These are phyloP conservation scores for Antitrichia curtipendula DNA, from an alignment of 225 moss, liverwort and hornwort genomes.

Conservation along the genomic window DNA sequence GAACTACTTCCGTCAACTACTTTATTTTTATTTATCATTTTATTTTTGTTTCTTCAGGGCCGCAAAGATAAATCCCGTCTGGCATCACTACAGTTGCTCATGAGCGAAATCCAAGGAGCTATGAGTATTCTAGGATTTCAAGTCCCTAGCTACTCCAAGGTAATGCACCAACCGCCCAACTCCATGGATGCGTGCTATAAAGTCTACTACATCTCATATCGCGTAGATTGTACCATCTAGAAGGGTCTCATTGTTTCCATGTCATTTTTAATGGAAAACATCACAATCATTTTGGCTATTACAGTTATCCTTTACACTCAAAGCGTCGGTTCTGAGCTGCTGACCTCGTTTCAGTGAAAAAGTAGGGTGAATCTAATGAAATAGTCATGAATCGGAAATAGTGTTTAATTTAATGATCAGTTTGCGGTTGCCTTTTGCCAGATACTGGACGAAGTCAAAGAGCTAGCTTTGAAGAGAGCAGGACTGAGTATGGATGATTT, in stretches of 20 bases:
- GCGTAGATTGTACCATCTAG: neutral
- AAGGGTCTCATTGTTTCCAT: neutral
- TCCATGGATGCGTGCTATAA: neutral
- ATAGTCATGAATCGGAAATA: neutral
- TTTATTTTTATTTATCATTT: neutral
- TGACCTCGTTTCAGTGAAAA: neutral
- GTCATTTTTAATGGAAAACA: neutral
- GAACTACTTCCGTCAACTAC: neutral
- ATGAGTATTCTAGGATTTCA: conserved; percentile 65
- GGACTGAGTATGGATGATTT: conserved; percentile 68
- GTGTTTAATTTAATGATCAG: neutral
- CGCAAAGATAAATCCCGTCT: conserved; percentile 85
- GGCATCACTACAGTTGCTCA: conserved; percentile 50
- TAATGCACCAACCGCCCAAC: neutral
- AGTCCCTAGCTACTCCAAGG: conserved; percentile 52
- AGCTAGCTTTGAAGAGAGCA: conserved; percentile 66
- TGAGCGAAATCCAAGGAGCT: conserved; percentile 32
- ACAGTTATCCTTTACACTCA: neutral
- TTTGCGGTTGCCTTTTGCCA: conserved; percentile 2
- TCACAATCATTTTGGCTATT: neutral
- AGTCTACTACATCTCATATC: neutral
- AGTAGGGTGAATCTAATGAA: neutral
- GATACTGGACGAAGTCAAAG: conserved; percentile 70
- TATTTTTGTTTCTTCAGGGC: conserved; percentile 35
- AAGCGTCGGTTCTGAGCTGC: neutral